Evolutionary conservation across 1,284 basidiomycete genomes (phyloP), one percentile per base, ranked within the genome.

Genomic region (Microbotryum intermedium): DNA sequence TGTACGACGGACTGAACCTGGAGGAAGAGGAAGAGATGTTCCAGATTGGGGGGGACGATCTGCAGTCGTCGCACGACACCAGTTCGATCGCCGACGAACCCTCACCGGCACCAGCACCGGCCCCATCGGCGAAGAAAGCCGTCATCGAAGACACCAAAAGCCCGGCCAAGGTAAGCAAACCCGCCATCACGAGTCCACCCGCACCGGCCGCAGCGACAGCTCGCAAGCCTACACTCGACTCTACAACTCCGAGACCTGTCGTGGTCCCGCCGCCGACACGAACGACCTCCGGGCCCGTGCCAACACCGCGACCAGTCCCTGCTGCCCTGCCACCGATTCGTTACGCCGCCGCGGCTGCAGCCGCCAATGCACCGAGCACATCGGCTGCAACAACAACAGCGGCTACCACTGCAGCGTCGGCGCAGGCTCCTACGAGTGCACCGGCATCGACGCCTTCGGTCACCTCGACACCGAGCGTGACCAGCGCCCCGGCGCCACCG

Each of bases 1-100:
- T 99, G 62, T 99, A 99, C 72, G 95, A 98, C 72, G 94, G 98
- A 50, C 89, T 98, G 69, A 90, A 91, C 71, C 85, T 99, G 54
- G 90, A 97, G 70, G 94, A 97, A 72, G 91, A 82, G 68, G 82
- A 98, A 73, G 94, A 93, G 78, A 85, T 87, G 70, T 91, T 86
- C 72, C 88, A 88, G 55, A 78, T 89, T 58, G 83, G 81, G 55
- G 54, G 25, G 20, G 90, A 93, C 52, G 86, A 88, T 58, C 63
- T 72, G 23, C 75, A 77, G 34, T 74, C 75, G 26, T 79, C 78
- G 53, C 77, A 78, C 66, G 79, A 80, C 65, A 76, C 77, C 21
- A 69, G 72, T 2, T 79, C 78, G 1, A 71, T 77, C 13, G 73
- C 75, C 46, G 79, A 80, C 59, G 71, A 70, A 55, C 54, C 23